Evolutionary conservation across 2,329 filamentous ascomycete genomes (phyloP).

Genomic region (Aureobasidium melanogenum): DNA sequence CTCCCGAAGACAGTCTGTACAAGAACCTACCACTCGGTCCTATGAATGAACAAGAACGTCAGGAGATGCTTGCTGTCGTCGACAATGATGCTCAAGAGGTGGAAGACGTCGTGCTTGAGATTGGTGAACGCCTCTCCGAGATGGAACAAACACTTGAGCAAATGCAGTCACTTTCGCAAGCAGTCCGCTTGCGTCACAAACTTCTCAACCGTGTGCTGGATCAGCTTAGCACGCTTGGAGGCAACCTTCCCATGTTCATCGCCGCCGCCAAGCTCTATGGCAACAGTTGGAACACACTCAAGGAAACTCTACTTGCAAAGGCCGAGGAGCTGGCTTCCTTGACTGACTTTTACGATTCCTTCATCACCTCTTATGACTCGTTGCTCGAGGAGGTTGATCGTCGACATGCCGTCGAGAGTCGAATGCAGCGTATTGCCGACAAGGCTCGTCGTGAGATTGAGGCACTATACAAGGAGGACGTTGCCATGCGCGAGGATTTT

Average conservation of each 20-base stretch:
- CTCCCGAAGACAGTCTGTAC: slow-evolving; percentile 60
- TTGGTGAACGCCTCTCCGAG: slow-evolving; percentile 63
- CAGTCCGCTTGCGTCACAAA: slow-evolving; percentile 46
- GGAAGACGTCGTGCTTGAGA: slow-evolving; percentile 54
- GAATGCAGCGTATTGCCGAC: slow-evolving; percentile 63
- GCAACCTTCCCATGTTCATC: slow-evolving; percentile 56
- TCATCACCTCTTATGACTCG: slow-evolving; percentile 73
- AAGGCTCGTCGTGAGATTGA: slow-evolving; percentile 72
- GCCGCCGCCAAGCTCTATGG: slow-evolving; percentile 56
- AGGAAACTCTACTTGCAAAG: slow-evolving; percentile 56
- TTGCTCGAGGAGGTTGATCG: slow-evolving; percentile 77
- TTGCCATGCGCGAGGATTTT: slow-evolving; percentile 66
- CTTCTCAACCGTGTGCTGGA: slow-evolving; percentile 55
- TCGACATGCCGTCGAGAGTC: slow-evolving; percentile 61
- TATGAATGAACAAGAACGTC: slow-evolving; percentile 64
- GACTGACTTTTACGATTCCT: slow-evolving; percentile 77
- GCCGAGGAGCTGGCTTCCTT: slow-evolving; percentile 71
- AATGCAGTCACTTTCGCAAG: slow-evolving; percentile 55
- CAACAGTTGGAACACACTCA: slow-evolving; percentile 63
- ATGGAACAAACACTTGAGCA: slow-evolving; percentile 65
- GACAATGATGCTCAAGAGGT: slow-evolving; percentile 58
- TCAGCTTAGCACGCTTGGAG: slow-evolving; percentile 58
- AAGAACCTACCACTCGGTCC: slow-evolving; percentile 40
- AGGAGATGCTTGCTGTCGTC: slow-evolving; percentile 76
- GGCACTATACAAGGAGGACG: slow-evolving; percentile 59